Evolutionary conservation across 163 green algal genomes (phyloP).

Genomic region (Chlorella variabilis): DNA sequence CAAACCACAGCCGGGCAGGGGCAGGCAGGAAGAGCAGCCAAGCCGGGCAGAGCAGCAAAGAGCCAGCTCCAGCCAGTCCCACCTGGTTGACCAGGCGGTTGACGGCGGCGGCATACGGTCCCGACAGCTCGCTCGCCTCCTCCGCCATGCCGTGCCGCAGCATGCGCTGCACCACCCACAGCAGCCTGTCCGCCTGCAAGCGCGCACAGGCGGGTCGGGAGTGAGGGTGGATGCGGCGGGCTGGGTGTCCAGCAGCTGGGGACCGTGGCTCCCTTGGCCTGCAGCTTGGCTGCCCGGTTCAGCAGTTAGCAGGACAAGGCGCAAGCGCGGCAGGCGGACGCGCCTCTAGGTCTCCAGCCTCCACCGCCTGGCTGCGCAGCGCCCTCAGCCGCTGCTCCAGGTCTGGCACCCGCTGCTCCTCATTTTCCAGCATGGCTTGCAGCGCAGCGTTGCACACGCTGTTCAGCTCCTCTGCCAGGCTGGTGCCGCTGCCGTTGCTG

Average conservation of each 20-base stretch:
- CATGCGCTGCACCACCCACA: constrained; percentile 46
- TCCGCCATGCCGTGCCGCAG: constrained; percentile 44
- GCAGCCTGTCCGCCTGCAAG: constrained; percentile 18
- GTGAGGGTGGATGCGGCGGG: too few species aligned
- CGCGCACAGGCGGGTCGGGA: too few species aligned
- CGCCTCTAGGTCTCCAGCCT: neutral
- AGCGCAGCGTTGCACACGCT: constrained; percentile 12
- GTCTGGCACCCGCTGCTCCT: neutral
- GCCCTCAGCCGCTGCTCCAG: constrained; percentile 1
- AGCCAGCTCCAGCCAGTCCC: neutral
- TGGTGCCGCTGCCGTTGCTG: neutral
- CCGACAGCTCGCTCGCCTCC: constrained; percentile 38
- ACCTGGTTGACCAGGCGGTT: constrained; percentile 56
- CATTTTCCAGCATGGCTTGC: constrained; percentile 13
- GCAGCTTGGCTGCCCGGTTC: too few species aligned
- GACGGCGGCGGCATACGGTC: constrained; percentile 39
- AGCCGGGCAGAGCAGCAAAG: too few species aligned
- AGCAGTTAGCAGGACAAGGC: too few species aligned
- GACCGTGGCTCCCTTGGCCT: too few species aligned
- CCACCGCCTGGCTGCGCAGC: constrained; percentile 9
- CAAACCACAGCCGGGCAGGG: too few species aligned
- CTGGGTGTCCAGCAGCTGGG: too few species aligned
- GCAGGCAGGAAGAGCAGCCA: too few species aligned
- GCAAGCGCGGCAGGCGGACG: too few species aligned
- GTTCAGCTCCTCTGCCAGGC: neutral